Conservation (phyloP, 495 filamentous ascomycete species). For the Corynascus novoguineensis region DNA sequence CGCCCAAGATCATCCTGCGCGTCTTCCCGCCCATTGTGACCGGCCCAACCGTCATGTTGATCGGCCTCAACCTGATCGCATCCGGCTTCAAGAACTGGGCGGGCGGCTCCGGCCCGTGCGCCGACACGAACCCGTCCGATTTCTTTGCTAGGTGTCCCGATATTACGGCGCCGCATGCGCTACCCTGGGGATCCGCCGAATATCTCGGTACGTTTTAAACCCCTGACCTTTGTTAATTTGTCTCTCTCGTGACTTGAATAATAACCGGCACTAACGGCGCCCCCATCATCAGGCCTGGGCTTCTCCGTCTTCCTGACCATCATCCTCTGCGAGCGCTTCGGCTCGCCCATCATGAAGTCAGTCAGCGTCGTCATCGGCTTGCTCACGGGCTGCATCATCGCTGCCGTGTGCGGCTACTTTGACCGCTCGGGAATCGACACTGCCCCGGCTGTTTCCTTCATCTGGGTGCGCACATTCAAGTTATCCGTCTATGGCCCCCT, state of each 20-base stretch:
- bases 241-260: too few relatives aligned
- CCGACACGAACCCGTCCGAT: conserved; percentile 48
- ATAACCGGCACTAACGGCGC: not conserved
- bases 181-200: conserved; percentile 82
- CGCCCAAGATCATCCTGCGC: conserved; percentile 60
- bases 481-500: conserved; percentile 76
- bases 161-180: conserved; percentile 66
- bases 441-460: conserved; percentile 72
- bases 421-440: conserved; percentile 60
- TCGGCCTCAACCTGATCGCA: conserved; percentile 63
- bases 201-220: conserved; percentile 72
- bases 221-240: too few relatives aligned
- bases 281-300: conserved; percentile 56
- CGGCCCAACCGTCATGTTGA: conserved; percentile 71
- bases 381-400: conserved; percentile 81
- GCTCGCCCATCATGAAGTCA: conserved; percentile 60
- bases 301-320: conserved; percentile 89
- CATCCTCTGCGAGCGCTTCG: conserved; percentile 80
- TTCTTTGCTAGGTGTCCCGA: conserved; percentile 63
- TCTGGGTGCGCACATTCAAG: conserved; percentile 87
- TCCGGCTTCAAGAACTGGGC: conserved; percentile 80
- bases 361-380: conserved; percentile 77
- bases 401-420: conserved; percentile 80
- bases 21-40: conserved; percentile 90
- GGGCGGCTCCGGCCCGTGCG: conserved; percentile 65